Percentiles rank a stretch among this genome's conserved stretches.
phyloP scores from a whole-genome alignment of 2,329 filamentous ascomycete species.

The Parasarocladium wereldwijsianum region DNA sequence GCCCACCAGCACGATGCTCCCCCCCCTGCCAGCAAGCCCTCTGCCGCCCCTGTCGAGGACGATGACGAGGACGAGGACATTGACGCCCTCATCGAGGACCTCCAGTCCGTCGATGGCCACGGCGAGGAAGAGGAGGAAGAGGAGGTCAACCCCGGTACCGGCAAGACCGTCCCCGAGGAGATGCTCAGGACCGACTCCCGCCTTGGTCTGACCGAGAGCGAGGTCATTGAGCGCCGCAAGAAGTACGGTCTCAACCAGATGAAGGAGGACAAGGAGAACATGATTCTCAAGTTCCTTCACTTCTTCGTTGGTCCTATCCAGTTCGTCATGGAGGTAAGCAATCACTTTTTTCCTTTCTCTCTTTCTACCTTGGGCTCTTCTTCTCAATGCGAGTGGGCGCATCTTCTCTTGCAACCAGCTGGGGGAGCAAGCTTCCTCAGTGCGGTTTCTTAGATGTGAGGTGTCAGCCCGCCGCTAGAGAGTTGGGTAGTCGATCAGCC shows the following conservation, averaged over 20 bases:
- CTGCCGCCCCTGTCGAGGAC: slow-evolving; percentile 42
- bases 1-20: slow-evolving; percentile 15
- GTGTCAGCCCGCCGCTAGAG: too few relatives aligned
- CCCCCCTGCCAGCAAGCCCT: slow-evolving; percentile 20
- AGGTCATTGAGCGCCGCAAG: slow-evolving; percentile 49
- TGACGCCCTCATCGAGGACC: slow-evolving; percentile 73
- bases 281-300: slow-evolving; percentile 66
- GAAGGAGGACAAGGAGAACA: slow-evolving; percentile 81
- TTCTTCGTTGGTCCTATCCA: slow-evolving; percentile 86
- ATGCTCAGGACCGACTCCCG: slow-evolving; percentile 64
- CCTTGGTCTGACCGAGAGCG: slow-evolving; percentile 54
- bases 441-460: too few relatives aligned
- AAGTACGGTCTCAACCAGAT: slow-evolving; percentile 78
- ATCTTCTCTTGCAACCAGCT: too few relatives aligned
- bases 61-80: slow-evolving; percentile 69
- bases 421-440: too few relatives aligned
- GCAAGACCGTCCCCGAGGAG: slow-evolving; percentile 54
- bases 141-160: slow-evolving; percentile 32
- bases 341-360: slow-evolving; percentile 4
- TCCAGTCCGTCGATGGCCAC: slow-evolving; percentile 67
- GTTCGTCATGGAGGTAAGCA: slow-evolving; percentile 77
- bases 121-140: slow-evolving; percentile 45
- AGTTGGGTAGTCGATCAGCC: too few relatives aligned
- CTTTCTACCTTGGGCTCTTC: neutral
- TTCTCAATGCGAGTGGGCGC: slow-evolving; percentile 1